Evolutionary conservation across 352 stramenopile genomes (phyloP).

Genomic region (Halophytophthora polymorphica): DNA sequence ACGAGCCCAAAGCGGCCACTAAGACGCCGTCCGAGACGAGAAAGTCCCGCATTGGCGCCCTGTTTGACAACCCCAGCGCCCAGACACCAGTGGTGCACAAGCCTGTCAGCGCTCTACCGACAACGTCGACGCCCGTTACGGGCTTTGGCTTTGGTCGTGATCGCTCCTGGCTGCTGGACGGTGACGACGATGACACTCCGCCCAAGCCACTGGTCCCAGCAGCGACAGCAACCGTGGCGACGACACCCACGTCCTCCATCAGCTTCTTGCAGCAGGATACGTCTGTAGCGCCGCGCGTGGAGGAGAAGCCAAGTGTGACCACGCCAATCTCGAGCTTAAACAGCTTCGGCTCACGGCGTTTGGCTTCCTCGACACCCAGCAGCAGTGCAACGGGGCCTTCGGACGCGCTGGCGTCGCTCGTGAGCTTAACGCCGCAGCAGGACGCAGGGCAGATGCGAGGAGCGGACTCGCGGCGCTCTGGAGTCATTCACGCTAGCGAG

Average conservation of each 20-base stretch:
- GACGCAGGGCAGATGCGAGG: slow-evolving; percentile 1
- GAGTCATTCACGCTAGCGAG: slow-evolving; percentile 9
- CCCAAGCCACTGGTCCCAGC: too few species aligned
- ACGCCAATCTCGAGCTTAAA: background rate
- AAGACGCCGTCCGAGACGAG: slow-evolving; percentile 3
- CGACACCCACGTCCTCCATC: too few species aligned
- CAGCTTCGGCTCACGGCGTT: background rate
- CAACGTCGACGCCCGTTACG: slow-evolving; percentile 11
- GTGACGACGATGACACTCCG: slow-evolving; percentile 28
- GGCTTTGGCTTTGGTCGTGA: slow-evolving; percentile 43
- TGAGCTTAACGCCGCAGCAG: too few species aligned
- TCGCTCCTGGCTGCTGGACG: slow-evolving; percentile 53
- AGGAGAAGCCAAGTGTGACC: slow-evolving; percentile 1
- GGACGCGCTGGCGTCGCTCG: background rate
- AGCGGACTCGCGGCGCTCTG: background rate
- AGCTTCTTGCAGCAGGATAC: too few species aligned
- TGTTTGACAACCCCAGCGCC: slow-evolving; percentile 15
- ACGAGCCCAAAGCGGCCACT: slow-evolving; percentile 8
- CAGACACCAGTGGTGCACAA: too few species aligned
- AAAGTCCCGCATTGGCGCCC: slow-evolving; percentile 24
- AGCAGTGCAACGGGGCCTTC: too few species aligned
- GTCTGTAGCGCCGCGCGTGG: background rate
- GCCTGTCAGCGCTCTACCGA: too few species aligned
- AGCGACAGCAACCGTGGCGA: too few species aligned
- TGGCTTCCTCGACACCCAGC: too few species aligned